Evolutionary conservation across 2,329 filamentous ascomycete genomes (phyloP).

Genomic region (Nigrospora oryzae): DNA sequence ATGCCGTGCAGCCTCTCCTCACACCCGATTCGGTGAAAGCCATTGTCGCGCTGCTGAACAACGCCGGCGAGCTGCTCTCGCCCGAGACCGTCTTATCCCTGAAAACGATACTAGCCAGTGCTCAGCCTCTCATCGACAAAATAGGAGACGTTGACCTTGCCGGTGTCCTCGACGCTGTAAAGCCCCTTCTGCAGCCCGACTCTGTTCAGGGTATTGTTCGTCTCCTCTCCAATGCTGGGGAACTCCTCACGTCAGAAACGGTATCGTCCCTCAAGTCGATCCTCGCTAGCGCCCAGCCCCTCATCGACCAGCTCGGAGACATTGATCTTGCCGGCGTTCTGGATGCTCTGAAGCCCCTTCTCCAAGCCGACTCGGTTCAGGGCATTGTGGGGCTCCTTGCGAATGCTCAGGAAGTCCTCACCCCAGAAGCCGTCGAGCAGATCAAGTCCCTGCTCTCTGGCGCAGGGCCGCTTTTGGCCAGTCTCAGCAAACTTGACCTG

Average conservation of each 20-base stretch:
- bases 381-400: conserved; percentile 21
- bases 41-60: conserved; percentile 23
- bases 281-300: conserved; percentile 15
- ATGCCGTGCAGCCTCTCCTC: conserved; percentile 24
- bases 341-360: conserved; percentile 22
- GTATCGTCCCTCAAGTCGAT: conserved; percentile 11
- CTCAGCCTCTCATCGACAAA: conserved; percentile 14
- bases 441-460: conserved; percentile 13
- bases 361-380: conserved; percentile 22
- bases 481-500: conserved; percentile 16
- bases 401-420: conserved; percentile 21
- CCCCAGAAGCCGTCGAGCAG: conserved; percentile 16
- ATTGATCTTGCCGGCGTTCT: conserved; percentile 19
- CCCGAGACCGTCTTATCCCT: conserved; percentile 12
- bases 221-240: conserved; percentile 15
- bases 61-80: conserved; percentile 27
- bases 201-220: conserved; percentile 15
- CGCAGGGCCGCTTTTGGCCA: conserved; percentile 7
- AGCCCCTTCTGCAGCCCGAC: conserved; percentile 19
- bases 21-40: conserved; percentile 16
- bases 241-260: conserved; percentile 13
- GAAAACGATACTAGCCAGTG: conserved; percentile 12
- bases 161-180: conserved; percentile 13
- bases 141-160: conserved; percentile 15
- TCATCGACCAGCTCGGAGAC: conserved; percentile 18